Percentiles rank a stretch among this genome's conserved stretches.
These are phyloP conservation scores for Yarrowia sp. DNA, from an alignment of 805 yeast species.

Conservation along the genomic window DNA sequence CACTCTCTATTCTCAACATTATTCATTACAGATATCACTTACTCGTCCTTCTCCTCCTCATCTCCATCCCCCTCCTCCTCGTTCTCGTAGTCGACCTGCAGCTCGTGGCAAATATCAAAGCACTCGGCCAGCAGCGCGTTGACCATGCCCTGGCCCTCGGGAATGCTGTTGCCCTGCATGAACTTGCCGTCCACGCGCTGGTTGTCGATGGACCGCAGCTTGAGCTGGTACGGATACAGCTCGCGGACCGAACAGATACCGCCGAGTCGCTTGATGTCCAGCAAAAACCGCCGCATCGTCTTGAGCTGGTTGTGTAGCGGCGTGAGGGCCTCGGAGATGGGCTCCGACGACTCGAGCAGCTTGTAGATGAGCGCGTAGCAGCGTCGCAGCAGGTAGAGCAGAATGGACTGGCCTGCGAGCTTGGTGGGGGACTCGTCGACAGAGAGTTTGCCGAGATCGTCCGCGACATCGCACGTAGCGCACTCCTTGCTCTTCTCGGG, in stretches of 20 bases:
- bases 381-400: constrained; percentile 79
- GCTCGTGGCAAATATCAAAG: constrained; percentile 87
- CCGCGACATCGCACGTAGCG: background rate
- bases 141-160: constrained; percentile 97
- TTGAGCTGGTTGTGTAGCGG: constrained; percentile 91
- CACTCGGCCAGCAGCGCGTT: constrained; percentile 90
- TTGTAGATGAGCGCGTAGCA: constrained; percentile 89
- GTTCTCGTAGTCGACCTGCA: constrained; percentile 50
- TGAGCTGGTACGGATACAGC: constrained; percentile 92
- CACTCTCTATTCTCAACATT: too few relatives aligned
- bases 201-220: constrained; percentile 85
- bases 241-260: constrained; percentile 87
- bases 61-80: constrained; percentile 12
- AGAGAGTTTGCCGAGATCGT: background rate
- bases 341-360: constrained; percentile 86
- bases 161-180: constrained; percentile 80
- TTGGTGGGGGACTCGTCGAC: constrained; percentile 26
- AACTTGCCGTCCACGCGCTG: constrained; percentile 88
- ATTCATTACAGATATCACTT: background rate
- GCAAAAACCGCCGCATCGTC: constrained; percentile 84
- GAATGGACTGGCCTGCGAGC: constrained; percentile 41
- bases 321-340: constrained; percentile 89
- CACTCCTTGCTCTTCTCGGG: constrained; percentile 18
- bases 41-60: background rate
- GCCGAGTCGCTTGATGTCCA: constrained; percentile 89